Percentiles rank a stretch among this genome's conserved stretches.
These are phyloP conservation scores for Beauveria scarabaeidicola DNA, from an alignment of 2,329 filamentous ascomycete species.

Conservation along the genomic window DNA sequence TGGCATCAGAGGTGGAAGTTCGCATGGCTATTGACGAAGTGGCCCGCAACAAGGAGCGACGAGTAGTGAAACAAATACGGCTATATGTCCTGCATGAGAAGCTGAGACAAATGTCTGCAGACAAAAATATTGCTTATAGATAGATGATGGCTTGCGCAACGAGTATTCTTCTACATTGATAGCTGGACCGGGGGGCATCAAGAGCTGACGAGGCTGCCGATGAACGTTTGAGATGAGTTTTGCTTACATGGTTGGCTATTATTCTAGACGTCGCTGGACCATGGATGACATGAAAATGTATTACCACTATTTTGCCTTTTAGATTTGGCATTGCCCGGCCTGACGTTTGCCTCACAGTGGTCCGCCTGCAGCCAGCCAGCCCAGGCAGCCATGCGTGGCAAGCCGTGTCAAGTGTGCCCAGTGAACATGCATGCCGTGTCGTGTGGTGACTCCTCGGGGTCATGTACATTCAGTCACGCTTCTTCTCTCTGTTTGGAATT, in stretches of 20 bases:
- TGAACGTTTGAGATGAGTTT: neutral
- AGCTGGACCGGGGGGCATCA: neutral
- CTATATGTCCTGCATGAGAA: conserved; percentile 16
- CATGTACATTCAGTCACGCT: neutral
- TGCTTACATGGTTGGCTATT: neutral
- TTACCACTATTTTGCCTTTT: neutral
- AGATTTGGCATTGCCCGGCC: neutral
- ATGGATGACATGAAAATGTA: neutral
- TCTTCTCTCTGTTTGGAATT: neutral
- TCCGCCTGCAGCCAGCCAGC: conserved; percentile 5
- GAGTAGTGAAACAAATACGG: conserved; percentile 16
- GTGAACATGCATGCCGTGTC: neutral
- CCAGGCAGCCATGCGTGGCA: conserved; percentile 7
- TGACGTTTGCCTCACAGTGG: conserved; percentile 1
- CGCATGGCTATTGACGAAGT: conserved; percentile 55
- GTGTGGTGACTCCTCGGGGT: neutral
- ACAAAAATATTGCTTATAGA: neutral
- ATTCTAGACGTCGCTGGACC: neutral
- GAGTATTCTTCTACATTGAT: neutral
- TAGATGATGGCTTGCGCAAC: neutral
- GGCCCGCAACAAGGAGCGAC: conserved; percentile 26
- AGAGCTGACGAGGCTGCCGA: neutral
- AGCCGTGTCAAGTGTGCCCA: conserved; percentile 1
- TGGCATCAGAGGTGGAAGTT: conserved; percentile 55
- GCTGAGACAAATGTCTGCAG: conserved; percentile 14